Evolutionary conservation across 2,329 filamentous ascomycete genomes (phyloP), one percentile per base, ranked within the genome.

Genomic region (Verticillium nubilum): DNA sequence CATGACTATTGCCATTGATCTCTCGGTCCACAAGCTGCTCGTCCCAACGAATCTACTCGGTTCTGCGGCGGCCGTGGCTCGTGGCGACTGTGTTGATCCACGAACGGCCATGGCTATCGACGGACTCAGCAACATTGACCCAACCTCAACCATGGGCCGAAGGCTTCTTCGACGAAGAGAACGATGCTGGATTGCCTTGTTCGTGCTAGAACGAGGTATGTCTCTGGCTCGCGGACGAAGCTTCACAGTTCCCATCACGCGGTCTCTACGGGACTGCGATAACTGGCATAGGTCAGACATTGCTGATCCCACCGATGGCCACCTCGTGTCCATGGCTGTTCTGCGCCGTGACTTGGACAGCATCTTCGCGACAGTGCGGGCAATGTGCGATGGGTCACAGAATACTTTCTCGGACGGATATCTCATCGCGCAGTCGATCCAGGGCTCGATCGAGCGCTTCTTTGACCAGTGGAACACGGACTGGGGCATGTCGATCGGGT

Each of bases 181-280:
- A 70, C 77, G 88, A 62, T 84, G 85, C 7, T 91, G 88, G 87
- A 80, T 91, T 59, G 84, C 88, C 0, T 72, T 91, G 1, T 91
- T 90, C 68, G 88, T 90, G 0, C 79, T 91, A 1, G 88, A 91
- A 67, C 78, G 88, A 72, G 88, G 88, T 31, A 87, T 90, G 68
- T 90, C 87, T 54, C 73, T 91, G 6, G 88, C 88, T 0, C 81
- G 88, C 59, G 88, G 88, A 6, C 78, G 88, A 63, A 86, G 81
- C 25, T 91, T 88, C 65, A 86, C 86, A 0, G 81, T 91, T 0
- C 88, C 88, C 0, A 78, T 87, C 56, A 89, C 87, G 1, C 81
- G 84, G 1, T 76, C 89, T 0, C 79, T 91, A 23, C 83, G 86
- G 62, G 81, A 85, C 54, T 90, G 88, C 64, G 87, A 91, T 63